phyloP scores from a whole-genome alignment of 306 rosid genomes.

The Trifolium pratense region DNA sequence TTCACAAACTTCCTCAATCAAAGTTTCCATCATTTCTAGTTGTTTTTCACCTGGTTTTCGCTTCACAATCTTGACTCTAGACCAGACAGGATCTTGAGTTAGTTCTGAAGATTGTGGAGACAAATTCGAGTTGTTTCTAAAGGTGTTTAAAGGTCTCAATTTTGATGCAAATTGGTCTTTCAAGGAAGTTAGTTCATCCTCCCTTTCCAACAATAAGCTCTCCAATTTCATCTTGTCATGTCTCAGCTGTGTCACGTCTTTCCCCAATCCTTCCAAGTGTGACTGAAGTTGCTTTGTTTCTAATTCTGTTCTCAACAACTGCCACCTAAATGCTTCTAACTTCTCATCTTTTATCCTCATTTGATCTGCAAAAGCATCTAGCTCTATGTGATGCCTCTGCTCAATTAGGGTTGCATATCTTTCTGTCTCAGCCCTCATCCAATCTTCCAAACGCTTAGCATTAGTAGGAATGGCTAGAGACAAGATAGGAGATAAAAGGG shows the following conservation, averaged over 20 bases:
- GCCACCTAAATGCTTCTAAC: constrained; percentile 82
- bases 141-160: constrained; percentile 48
- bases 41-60: constrained; percentile 55
- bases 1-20: constrained; percentile 47
- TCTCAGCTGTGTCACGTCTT: constrained; percentile 72
- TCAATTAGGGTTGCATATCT: constrained; percentile 71
- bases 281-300: constrained; percentile 82
- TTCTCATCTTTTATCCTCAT: constrained; percentile 86
- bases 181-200: constrained; percentile 62
- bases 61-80: constrained; percentile 54
- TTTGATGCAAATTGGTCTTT: constrained; percentile 69
- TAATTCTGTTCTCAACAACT: constrained; percentile 74
- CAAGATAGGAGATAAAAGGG: constrained; percentile 10
- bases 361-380: constrained; percentile 94
- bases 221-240: constrained; percentile 73
- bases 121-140: constrained; percentile 43
- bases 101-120: constrained; percentile 50
- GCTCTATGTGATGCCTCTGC: constrained; percentile 83
- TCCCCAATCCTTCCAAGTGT: constrained; percentile 68
- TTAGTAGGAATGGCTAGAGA: constrained; percentile 61
- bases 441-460: constrained; percentile 73
- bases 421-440: constrained; percentile 84
- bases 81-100: constrained; percentile 51
- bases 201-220: constrained; percentile 63
- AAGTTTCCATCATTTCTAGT: constrained; percentile 54